These are phyloP conservation scores for Kodamaea suecica DNA, from an alignment of 1,139 yeast species.

Conservation along the genomic window DNA sequence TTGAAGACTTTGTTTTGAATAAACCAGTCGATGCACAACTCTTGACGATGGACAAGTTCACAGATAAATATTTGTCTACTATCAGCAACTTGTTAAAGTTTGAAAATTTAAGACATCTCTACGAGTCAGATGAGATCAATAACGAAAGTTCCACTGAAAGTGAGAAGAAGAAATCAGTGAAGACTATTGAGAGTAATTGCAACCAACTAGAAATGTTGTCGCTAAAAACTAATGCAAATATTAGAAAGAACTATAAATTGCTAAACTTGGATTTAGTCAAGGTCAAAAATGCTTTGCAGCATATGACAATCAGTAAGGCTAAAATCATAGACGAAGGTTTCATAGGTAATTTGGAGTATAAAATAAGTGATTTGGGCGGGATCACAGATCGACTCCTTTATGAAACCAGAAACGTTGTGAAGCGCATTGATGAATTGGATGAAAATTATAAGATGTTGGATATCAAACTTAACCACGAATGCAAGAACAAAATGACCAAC, in stretches of 20 bases:
- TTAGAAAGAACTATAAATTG: slow-evolving; percentile 25
- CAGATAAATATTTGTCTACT: slow-evolving; percentile 22
- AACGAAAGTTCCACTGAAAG: background rate
- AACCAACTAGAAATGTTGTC: background rate
- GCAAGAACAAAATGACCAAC: slow-evolving; percentile 23
- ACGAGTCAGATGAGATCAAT: slow-evolving; percentile 6
- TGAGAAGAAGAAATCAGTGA: slow-evolving; percentile 1
- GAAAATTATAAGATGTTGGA: slow-evolving; percentile 54
- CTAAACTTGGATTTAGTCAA: slow-evolving; percentile 33
- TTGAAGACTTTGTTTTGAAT: slow-evolving; percentile 33
- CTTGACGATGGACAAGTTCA: slow-evolving; percentile 25
- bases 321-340: slow-evolving; percentile 34
- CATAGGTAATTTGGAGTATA: slow-evolving; percentile 38
- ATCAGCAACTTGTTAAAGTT: slow-evolving; percentile 19
- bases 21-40: slow-evolving; percentile 9
- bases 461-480: slow-evolving; percentile 33
- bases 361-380: slow-evolving; percentile 61
- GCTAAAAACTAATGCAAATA: slow-evolving; percentile 15
- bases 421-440: slow-evolving; percentile 78
- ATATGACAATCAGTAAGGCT: slow-evolving; percentile 29
- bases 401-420: slow-evolving; percentile 69
- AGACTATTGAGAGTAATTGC: background rate
- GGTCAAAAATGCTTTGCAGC: slow-evolving; percentile 28
- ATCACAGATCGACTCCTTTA: slow-evolving; percentile 75
- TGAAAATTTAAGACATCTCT: slow-evolving; percentile 9